Evolutionary conservation across 2,329 filamentous ascomycete species (phyloP).

Genomic region (Venturia aucupariae): DNA sequence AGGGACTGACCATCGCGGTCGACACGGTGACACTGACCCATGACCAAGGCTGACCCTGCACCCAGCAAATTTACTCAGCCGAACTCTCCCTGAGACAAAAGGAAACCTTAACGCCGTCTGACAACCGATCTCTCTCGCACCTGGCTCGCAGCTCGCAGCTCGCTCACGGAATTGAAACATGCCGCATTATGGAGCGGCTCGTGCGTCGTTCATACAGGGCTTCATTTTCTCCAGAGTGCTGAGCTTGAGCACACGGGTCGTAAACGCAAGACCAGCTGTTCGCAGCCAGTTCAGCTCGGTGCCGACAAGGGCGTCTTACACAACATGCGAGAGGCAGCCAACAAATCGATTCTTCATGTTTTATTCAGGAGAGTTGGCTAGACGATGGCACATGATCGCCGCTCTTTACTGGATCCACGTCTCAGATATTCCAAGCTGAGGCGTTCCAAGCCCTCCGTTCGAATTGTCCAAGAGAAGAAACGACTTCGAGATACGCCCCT

Average conservation of each 20-base stretch:
- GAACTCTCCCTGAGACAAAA: background rate
- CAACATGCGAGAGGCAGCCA: background rate
- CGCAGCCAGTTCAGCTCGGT: background rate
- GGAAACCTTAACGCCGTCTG: background rate
- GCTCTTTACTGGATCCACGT: background rate
- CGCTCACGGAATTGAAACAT: background rate
- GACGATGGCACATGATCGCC: background rate
- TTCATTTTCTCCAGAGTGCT: background rate
- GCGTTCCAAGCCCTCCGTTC: background rate
- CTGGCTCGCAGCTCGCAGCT: background rate
- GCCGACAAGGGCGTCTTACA: background rate
- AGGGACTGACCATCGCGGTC: background rate
- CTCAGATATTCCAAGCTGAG: background rate
- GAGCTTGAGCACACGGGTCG: background rate
- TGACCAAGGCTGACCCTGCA: conserved; percentile 3
- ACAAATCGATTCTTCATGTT: too few relatives aligned
- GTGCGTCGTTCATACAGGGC: background rate
- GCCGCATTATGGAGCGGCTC: background rate
- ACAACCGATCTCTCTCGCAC: background rate
- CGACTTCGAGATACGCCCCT: background rate
- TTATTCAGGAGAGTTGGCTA: background rate
- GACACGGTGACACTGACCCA: background rate
- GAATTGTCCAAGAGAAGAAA: background rate
- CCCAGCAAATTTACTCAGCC: background rate
- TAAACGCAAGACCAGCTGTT: background rate